Evolutionary conservation across 2,329 filamentous ascomycete species (phyloP).

Genomic region (Cercospora beticola): DNA sequence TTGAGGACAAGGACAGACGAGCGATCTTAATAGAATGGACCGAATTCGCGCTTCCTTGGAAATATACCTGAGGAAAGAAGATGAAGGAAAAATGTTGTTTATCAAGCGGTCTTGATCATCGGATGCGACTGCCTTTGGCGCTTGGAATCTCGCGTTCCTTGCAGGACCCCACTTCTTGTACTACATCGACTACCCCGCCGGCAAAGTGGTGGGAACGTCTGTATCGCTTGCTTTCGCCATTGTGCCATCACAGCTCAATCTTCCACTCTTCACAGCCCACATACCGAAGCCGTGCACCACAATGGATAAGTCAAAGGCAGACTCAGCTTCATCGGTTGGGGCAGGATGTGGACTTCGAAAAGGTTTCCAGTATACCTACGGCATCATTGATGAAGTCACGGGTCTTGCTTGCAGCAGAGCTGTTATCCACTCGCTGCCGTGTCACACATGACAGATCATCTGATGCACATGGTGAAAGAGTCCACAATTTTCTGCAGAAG

Average conservation of each 20-base stretch:
- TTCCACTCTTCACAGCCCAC: not conserved
- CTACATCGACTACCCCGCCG: not conserved
- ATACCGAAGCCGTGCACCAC: not conserved
- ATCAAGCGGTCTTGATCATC: not conserved
- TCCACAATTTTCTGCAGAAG: no score
- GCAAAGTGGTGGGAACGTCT: not conserved
- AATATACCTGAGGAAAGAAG: not conserved
- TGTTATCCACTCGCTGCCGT: no score
- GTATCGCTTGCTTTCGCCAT: not conserved
- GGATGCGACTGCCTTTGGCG: not conserved
- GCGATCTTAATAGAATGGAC: not conserved
- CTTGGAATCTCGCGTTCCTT: not conserved
- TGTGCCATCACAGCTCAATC: not conserved
- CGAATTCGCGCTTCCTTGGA: not conserved
- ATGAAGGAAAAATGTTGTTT: not conserved
- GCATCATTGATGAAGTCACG: no score
- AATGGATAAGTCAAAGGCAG: not conserved
- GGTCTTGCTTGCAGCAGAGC: no score
- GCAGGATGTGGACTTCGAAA: not conserved
- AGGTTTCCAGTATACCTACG: not conserved
- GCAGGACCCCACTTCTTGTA: not conserved
- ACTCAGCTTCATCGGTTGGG: not conserved
- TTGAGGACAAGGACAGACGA: not conserved
- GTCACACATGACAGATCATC: no score
- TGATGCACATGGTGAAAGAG: no score